Conservation (phyloP, 1,139 yeast species). For the Magnusiomyces starmeri region DNA sequence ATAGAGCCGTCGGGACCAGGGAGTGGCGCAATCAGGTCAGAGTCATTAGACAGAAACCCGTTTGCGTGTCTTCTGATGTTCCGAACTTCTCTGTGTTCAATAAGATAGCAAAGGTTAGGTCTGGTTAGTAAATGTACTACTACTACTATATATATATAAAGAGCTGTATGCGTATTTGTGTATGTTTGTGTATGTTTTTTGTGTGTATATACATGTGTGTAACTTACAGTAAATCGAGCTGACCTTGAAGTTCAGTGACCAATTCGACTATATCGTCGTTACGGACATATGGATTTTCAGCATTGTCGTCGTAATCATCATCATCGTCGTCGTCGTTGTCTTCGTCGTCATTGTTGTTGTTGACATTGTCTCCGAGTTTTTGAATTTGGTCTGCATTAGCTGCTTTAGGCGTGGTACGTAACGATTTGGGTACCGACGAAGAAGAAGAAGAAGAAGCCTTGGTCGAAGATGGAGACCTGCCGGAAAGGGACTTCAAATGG, state of each 20-base stretch:
- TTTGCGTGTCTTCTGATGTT: conserved; percentile 33
- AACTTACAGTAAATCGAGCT: conserved; percentile 46
- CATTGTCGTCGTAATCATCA: conserved; percentile 24
- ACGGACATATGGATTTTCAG: conserved; percentile 43
- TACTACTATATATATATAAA: background rate
- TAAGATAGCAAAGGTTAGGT: too few species aligned
- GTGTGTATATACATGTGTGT: background rate
- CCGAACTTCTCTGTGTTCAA: conserved; percentile 34
- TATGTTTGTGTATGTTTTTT: too few species aligned
- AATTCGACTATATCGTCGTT: conserved; percentile 78
- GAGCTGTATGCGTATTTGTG: background rate
- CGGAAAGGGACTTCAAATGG: conserved; percentile 15
- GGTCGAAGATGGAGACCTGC: background rate
- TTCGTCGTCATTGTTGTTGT: background rate
- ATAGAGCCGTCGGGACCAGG: conserved; percentile 70
- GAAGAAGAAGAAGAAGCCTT: background rate
- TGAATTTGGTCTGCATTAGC: too few species aligned
- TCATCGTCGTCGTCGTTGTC: conserved; percentile 9
- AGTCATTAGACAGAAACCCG: conserved; percentile 31
- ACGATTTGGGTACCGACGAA: background rate
- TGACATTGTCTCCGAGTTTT: background rate
- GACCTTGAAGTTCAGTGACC: conserved; percentile 85
- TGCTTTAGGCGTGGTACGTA: background rate
- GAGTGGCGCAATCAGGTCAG: conserved; percentile 45
- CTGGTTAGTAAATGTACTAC: too few species aligned